These are phyloP conservation scores for Yamadazyma mexicana DNA, from an alignment of 1,139 yeast species.

Conservation along the genomic window DNA sequence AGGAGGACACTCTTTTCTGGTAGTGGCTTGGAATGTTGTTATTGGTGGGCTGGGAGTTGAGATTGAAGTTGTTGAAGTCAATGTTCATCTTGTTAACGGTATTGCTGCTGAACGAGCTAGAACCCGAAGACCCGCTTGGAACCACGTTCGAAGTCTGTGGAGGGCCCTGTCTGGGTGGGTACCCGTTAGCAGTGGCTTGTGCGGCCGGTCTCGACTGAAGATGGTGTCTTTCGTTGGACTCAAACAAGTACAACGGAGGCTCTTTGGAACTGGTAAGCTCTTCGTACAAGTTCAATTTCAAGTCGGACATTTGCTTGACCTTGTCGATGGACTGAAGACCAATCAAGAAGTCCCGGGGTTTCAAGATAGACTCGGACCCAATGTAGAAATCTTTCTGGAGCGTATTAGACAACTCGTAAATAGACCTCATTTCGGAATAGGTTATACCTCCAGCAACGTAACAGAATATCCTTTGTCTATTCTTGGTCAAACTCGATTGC, in stretches of 20 bases:
- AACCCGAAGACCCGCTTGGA: slow-evolving; percentile 4
- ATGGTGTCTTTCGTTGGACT: slow-evolving; percentile 20
- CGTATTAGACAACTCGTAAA: slow-evolving; percentile 65
- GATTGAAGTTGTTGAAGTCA: slow-evolving; percentile 18
- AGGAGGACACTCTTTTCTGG: slow-evolving; percentile 25
- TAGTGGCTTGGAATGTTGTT: slow-evolving; percentile 26
- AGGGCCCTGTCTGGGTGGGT: background rate
- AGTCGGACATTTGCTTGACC: slow-evolving; percentile 30
- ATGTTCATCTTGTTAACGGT: slow-evolving; percentile 14
- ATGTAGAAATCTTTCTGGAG: slow-evolving; percentile 73
- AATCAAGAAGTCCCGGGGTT: slow-evolving; percentile 58
- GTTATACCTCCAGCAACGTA: slow-evolving; percentile 92
- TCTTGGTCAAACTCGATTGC: slow-evolving; percentile 23
- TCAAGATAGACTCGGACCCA: slow-evolving; percentile 78
- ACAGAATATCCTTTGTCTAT: slow-evolving; percentile 71
- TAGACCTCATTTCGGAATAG: slow-evolving; percentile 74
- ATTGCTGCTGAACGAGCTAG: background rate
- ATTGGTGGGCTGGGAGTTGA: slow-evolving; percentile 13
- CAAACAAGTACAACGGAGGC: slow-evolving; percentile 39
- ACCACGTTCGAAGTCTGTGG: background rate
- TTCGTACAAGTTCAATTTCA: slow-evolving; percentile 33
- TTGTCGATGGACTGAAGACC: slow-evolving; percentile 45
- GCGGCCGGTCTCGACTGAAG: slow-evolving; percentile 8
- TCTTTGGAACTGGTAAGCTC: slow-evolving; percentile 25
- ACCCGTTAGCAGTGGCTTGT: background rate